Evolutionary conservation across 2,329 filamentous ascomycete genomes (phyloP), one percentile per base, ranked within the genome.

Genomic region (Trichoderma pleuroti): DNA sequence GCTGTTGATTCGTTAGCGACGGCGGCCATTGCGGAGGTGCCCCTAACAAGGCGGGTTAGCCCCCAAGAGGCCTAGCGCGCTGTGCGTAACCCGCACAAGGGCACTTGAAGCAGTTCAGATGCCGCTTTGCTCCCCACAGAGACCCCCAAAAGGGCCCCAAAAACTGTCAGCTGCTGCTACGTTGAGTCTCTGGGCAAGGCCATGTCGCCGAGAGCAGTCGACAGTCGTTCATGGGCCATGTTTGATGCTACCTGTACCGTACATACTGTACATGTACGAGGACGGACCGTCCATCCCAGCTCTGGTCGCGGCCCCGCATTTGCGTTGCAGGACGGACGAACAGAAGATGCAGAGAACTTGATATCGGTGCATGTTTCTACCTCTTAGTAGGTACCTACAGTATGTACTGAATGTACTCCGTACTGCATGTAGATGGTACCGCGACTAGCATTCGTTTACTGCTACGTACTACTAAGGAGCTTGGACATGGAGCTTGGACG

Each of bases 161-260:
- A 56, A 26, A 18, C 46, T 63, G 57, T 70, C 67, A 70, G 60
- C 60, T 64, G 68, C 60, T 70, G 68, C 68, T 65, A 70, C 68
- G 60, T 64, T 65, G 49, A 70, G 60, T 64, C 66, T 62, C 57
- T 69, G 32, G 42, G 5, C 12, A 57, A 64, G 28, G 24, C 12
- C 46, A 70, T 62, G 26, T 57, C 63, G 62, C 63, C 63, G 63
- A 62, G 69, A 42, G 39, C 39, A 42, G 39, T 42, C 39, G 39
- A 52, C 46, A 52, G 49, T 46, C 64, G 68, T 56, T 56, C 56
- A 59, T 59, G 56, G 42, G 30, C 42, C 59, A 36, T 59, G 54
- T 54, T 56, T 68, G 39, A 69, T 69, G 70, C 42, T 42, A 68
- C 56, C 32, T 57, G 56, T 30, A n/a, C 56, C 21, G 30, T 24